Base-by-base conservation (phyloP, 495 filamentous ascomycete genomes). In the Aspergillus egyptiacus region DNA sequence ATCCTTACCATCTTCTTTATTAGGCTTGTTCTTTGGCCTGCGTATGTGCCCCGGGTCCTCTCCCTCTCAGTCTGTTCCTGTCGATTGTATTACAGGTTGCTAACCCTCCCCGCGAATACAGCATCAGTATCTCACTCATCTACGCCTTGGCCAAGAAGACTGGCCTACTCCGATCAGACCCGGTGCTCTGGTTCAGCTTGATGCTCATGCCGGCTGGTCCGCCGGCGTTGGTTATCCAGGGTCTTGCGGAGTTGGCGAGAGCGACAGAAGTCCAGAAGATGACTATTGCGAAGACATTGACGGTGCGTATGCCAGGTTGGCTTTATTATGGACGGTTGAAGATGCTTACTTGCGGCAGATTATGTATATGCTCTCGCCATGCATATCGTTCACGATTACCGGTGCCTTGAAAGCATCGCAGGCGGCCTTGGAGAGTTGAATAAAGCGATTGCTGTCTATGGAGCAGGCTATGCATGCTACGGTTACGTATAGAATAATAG, bases 191-290 rank as follows among this genome's bases (percentile, higher is more conserved):
- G 82, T 90, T 89, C 57, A 66, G 68, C 7, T 75, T 89, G 73
- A 89, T 88, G 83, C 57, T 89, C 18, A 89, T 89, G 80, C 84
- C 87, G 0, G 73, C 75, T 2, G 86, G 87, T 0, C 85, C 85
- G 8, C 79, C 81, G 2, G 83, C 85, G 0, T 77, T 88, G 76
- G 84, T 83, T 47, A 62, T 88, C 13, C 78, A 81, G 14, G 78
- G 81, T 1, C 61, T 89, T 42, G 74, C 84, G 2, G 84, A 89
- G 50, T 72, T 89, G 3, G 80, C 76, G 28, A 76, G 77, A 6
- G 73, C 70, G 0, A 68, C 66, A 18, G 71, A 82, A 46, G 63
- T 66, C 17, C 77, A 82, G 52, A 86, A 87, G 66, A 78, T 85
- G 67, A 73, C 74, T 22, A 84, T 89, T 65, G 79, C 83, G 0